Base-by-base conservation (phyloP, 768 basidiomycete genomes). In the Russula dissimulans region DNA sequence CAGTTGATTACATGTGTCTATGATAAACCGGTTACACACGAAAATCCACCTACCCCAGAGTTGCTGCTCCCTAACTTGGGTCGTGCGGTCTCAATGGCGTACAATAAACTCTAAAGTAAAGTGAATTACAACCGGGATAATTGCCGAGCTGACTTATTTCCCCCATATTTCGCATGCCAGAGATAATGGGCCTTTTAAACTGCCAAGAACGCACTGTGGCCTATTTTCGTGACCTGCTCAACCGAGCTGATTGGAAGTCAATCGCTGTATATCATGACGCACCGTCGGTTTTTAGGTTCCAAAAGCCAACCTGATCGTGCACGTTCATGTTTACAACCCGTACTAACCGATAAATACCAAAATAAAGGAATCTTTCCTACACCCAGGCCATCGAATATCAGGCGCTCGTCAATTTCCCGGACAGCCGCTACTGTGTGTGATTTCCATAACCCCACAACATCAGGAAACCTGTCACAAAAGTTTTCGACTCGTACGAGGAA, bases 61-160 rank as follows among this genome's bases (percentile, higher is more conserved):
- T 67, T 68, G 15, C 57, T 70, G n/a, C 62, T 70, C 31, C 61
- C 66, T 2, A 70, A 70, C 50, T 34, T 63, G 62, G 69, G 69
- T 17, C 57, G 44, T 1, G 67, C 61, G 3, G 57, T 42, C 29
- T 41, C 56, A 1, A 26, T 57, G 14, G 42, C 62, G 26, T 70
- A 70, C 45, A 46, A 59, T 14, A 42, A 26, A 26, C 22, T 26
- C 52, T 12, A 34, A 5, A 22, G 1, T 10, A 12, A 3, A 36
- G 34, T 29, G 6, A 17, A 3, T 5, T 15, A 12, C 3, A 18
- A 0, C 18, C 22, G 10, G 7, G 10, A 36, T 10, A 15, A 18
- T 14, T 11, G 32, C 2, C 29, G 38, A 46, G 15, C 45, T 49
- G 39, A 49, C 9, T 44, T 46, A 7, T 36, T 4, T 5, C 22